These are phyloP conservation scores for Venturia pyrina DNA, from an alignment of 2,329 filamentous ascomycete species.

Conservation along the genomic window DNA sequence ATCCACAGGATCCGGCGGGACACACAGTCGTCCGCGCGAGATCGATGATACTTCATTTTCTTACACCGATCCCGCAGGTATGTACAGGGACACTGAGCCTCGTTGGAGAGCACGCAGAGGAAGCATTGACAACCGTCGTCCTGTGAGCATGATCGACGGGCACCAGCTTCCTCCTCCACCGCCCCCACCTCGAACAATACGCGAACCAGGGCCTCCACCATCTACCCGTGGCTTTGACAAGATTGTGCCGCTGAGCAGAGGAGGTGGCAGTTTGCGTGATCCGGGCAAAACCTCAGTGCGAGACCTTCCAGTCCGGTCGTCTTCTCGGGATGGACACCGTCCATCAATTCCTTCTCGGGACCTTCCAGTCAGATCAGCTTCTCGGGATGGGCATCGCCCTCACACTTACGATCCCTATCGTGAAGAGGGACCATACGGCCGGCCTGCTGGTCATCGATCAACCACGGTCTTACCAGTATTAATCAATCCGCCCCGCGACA, in stretches of 20 bases:
- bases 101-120: conserved; percentile 35
- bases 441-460: neutral
- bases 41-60: conserved; percentile 34
- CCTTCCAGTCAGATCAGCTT: neutral
- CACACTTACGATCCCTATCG: conserved; percentile 15
- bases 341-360: neutral
- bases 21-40: conserved; percentile 17
- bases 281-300: conserved; percentile 32
- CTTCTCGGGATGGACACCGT: neutral
- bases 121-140: conserved; percentile 35
- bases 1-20: neutral
- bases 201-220: conserved; percentile 48
- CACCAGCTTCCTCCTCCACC: conserved; percentile 18
- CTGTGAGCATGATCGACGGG: conserved; percentile 32
- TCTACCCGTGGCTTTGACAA: conserved; percentile 63
- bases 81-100: conserved; percentile 42
- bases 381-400: neutral
- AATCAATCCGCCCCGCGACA: neutral
- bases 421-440: neutral
- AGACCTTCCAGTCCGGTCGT: conserved; percentile 19
- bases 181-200: conserved; percentile 19
- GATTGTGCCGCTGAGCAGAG: conserved; percentile 41
- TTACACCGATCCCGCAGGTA: conserved; percentile 40
- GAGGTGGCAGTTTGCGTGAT: conserved; percentile 37
- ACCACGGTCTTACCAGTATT: neutral